Base-by-base conservation (phyloP, 371 early-diverging fungal genomes). In the Nematocida minor region DNA sequence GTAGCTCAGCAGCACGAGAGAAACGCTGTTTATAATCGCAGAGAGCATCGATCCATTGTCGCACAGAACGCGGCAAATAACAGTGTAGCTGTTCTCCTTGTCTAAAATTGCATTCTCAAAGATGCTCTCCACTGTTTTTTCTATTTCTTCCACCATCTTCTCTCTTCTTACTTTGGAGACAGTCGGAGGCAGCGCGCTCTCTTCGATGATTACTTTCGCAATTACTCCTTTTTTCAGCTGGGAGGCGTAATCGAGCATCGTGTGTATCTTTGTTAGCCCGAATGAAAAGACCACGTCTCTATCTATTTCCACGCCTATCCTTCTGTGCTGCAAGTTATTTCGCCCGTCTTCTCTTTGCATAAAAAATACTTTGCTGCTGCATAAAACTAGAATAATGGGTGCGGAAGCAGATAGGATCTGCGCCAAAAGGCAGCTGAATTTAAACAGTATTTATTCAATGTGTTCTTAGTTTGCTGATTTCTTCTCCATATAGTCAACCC, bases 281-380 rank as follows among this genome's bases (percentile, higher is more conserved):
- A 9, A 22, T 20, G 41, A 11, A 20, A 63, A 31, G 20, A 63
- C 14, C 4, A 41, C 34, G 18, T 69, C 27, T 36, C 44, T 41
- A 6, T 18, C 38, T 51, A 20, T 36, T 25, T 55, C 42, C 9
- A 57, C 18, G 9, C 34, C 16, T 9, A 69, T 41, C 18, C 9
- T 11, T 44, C 69, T 38, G 31, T 54, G 69, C 60, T 69, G 69
- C 7, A 16, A 25, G 46, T 57, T 18, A 4, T 6, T 69, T 42
- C 69, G 20, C 4, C 69, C 69, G 42, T 69, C 69, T 62, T 54
- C 53, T 60, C 69, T n/a, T 4, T 41, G n/a, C 69, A 55, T 68
- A 55, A 55, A 55, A 31, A 38, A 34, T 9, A 31, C 22, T 27
- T 11, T 14, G 57, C 34, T 51, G 44, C 44, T 42, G 44, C 6